phyloP scores from a whole-genome alignment of 805 yeast species.

The Schwanniomyces yamadae region DNA sequence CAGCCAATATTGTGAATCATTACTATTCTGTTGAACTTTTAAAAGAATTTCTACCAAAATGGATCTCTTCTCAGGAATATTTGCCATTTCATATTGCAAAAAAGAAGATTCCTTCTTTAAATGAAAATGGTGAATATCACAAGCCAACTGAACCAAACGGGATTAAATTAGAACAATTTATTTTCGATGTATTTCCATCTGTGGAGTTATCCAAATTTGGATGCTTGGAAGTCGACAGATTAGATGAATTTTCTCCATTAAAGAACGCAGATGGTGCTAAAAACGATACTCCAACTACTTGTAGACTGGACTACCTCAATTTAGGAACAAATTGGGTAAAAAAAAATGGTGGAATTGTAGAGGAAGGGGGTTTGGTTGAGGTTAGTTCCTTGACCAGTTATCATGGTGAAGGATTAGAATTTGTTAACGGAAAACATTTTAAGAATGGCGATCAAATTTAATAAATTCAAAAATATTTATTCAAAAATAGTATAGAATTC shows the following conservation, averaged over 20 bases:
- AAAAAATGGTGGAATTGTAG: slow-evolving; percentile 64
- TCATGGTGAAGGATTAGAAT: slow-evolving; percentile 66
- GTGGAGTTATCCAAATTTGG: slow-evolving; percentile 75
- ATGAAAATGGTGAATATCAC: slow-evolving; percentile 39
- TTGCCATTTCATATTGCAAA: slow-evolving; percentile 95
- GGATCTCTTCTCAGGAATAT: slow-evolving; percentile 63
- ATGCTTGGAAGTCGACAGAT: slow-evolving; percentile 84
- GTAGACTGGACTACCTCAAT: slow-evolving; percentile 59
- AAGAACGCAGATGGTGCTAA: slow-evolving; percentile 85
- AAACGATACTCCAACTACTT: slow-evolving; percentile 83
- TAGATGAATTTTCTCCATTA: slow-evolving; percentile 87
- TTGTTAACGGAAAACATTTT: slow-evolving; percentile 47
- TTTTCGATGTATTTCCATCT: slow-evolving; percentile 90
- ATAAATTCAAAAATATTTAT: not conserved
- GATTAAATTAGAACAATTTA: slow-evolving; percentile 92
- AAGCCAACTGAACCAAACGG: slow-evolving; percentile 85
- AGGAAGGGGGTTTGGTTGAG: slow-evolving; percentile 57
- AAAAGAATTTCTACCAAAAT: slow-evolving; percentile 53
- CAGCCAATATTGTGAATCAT: slow-evolving; percentile 97
- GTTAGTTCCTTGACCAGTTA: slow-evolving; percentile 76
- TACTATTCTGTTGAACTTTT: slow-evolving; percentile 85
- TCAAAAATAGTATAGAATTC: not conserved
- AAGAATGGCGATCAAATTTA: slow-evolving; percentile 32
- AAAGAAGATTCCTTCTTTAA: slow-evolving; percentile 74
- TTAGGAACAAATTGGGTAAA: slow-evolving; percentile 75